Base-by-base conservation (phyloP, 225 moss, liverwort and hornwort genomes). In the Ulota crispa region DNA sequence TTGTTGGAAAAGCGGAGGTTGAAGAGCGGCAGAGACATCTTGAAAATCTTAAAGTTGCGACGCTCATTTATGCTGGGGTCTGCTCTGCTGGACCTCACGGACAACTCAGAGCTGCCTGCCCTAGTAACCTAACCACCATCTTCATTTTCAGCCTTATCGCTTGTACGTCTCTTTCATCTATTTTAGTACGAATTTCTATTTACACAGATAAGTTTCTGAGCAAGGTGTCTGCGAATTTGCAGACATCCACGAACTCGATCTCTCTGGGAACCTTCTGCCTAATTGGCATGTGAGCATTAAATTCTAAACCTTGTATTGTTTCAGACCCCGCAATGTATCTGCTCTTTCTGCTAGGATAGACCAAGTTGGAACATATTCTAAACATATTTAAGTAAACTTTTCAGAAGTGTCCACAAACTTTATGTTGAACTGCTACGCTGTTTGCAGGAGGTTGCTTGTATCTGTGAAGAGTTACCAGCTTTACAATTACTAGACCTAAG, bases 1-100 rank as follows among this genome's bases (percentile, higher is more conserved):
- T 99, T 31, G 99, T 99, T 53, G 99, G 99, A n/a, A 92, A 93
- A 88, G 85, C 86, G 26, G 79, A 94, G 85, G 92, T 99, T 67
- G 99, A 93, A 87, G 92, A 92, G 77, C 93, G 91, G 84, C 99
- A 94, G 82, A 89, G 92, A 81, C 90, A 87, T 34, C 87, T 94
- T 53, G 93, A 94, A 60, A 81, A 82, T 45, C 93, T 99, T 73
- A 85, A 75, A 77, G 74, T 89, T 81, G 99, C 96, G 28, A 88
- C 92, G 66, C 96, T 99, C 62, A 83, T 84, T 24, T 87, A 93
- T 75, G 85, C 94, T 68, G 93, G 92, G 50, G 96, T 99, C 80
- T 77, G 84, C 82, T 91, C 90, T 82, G 86, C 92, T 56, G 99
- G 99, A 56, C 88, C 93, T 73, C 86, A 71, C n/a, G 91, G 89